Conservation (phyloP, 2,329 filamentous ascomycete species). For the Pseudopyricularia javanii region DNA sequence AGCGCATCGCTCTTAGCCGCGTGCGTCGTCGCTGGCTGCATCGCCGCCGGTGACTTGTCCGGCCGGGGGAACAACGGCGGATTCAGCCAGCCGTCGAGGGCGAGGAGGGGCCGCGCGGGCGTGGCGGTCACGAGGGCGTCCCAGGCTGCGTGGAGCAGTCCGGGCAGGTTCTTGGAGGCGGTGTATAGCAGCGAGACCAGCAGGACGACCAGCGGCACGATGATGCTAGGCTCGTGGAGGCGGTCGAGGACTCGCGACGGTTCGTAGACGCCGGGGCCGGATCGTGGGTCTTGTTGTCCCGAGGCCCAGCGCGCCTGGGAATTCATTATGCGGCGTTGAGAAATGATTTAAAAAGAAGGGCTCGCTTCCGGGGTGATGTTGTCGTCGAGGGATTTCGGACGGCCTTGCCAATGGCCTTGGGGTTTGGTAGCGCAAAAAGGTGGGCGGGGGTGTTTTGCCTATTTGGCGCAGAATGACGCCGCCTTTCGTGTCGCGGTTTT, state of each 20-base stretch:
- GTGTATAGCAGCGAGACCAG: slow-evolving; percentile 19
- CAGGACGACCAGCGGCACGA: slow-evolving; percentile 21
- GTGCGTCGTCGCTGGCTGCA: slow-evolving; percentile 26
- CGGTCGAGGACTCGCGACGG: slow-evolving; percentile 15
- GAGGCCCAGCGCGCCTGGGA: slow-evolving; percentile 16
- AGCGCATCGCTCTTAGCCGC: slow-evolving; percentile 54
- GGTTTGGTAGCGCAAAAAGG: background rate
- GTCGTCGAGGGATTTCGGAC: too few species aligned
- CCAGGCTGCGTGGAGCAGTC: slow-evolving; percentile 36
- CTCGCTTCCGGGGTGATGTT: background rate
- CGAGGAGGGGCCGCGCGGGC: slow-evolving; percentile 44
- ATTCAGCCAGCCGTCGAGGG: slow-evolving; percentile 41
- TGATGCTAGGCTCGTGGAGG: slow-evolving; percentile 19
- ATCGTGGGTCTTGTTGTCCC: slow-evolving; percentile 13
- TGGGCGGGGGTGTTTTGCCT: background rate
- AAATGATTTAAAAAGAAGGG: background rate
- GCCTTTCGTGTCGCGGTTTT: background rate
- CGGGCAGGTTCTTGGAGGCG: slow-evolving; percentile 18
- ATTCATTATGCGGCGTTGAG: slow-evolving; percentile 21
- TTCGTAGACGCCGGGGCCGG: slow-evolving; percentile 9
- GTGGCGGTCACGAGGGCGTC: slow-evolving; percentile 43
- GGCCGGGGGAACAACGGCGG: slow-evolving; percentile 26
- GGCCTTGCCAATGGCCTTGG: too few species aligned
- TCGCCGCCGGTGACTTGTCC: slow-evolving; percentile 1
- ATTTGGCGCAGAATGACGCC: background rate